Evolutionary conservation across 23 red algal genomes (phyloP).

Genomic region (Gracilaria gracilis): DNA sequence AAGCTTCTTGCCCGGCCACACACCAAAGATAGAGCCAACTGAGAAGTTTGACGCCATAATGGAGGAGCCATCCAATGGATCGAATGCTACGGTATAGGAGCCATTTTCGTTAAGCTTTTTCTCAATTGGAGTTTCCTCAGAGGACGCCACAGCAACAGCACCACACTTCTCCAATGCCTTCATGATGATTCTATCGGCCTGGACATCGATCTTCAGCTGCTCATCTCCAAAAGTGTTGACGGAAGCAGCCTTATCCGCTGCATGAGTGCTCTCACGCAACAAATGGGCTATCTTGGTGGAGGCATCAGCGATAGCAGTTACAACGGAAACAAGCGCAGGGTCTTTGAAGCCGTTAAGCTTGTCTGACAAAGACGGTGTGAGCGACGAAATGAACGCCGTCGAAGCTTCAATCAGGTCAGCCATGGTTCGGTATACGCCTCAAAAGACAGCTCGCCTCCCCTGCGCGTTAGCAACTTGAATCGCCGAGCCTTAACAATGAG

Average conservation of each 20-base stretch:
- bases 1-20: slow-evolving; percentile 61
- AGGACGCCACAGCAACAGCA: slow-evolving; percentile 67
- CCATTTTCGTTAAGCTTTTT: slow-evolving; percentile 16
- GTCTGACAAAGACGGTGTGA: slow-evolving; percentile 19
- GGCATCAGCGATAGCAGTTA: slow-evolving; percentile 15
- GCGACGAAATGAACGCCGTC: slow-evolving; percentile 19
- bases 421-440: background rate
- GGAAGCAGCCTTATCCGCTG: slow-evolving; percentile 39
- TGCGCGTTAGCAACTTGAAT: no score
- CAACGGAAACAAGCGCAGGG: slow-evolving; percentile 1
- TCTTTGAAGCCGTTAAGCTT: slow-evolving; percentile 6
- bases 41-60: slow-evolving; percentile 90
- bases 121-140: slow-evolving; percentile 65
- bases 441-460: background rate
- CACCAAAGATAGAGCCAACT: slow-evolving; percentile 91
- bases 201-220: slow-evolving; percentile 75
- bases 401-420: slow-evolving; percentile 6
- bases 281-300: slow-evolving; percentile 4
- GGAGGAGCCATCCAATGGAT: slow-evolving; percentile 93
- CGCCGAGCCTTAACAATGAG: no score
- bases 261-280: slow-evolving; percentile 30
- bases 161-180: slow-evolving; percentile 35
- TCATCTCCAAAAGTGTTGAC: slow-evolving; percentile 76
- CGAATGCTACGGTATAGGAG: slow-evolving; percentile 79
- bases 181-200: slow-evolving; percentile 70